Evolutionary conservation across 345 rosid genomes (phyloP).

Genomic region (Ceriops decandra): DNA sequence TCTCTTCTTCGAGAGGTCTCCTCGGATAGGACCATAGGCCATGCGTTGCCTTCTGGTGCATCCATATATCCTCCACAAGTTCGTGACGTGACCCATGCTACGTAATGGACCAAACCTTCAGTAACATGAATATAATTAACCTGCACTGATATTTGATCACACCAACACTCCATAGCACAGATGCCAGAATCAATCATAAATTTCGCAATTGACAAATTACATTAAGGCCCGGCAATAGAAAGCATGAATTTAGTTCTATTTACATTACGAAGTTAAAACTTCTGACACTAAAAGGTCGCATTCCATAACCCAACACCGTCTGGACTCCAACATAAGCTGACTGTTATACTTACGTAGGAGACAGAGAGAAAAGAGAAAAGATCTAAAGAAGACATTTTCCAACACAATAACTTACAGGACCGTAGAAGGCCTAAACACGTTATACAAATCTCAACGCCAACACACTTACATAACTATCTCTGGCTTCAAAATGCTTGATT

Average conservation of each 20-base stretch:
- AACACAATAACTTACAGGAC: constrained; percentile 5
- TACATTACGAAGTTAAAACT: constrained; percentile 3
- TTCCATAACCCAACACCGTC: constrained; percentile 1
- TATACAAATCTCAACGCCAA: constrained; percentile 1
- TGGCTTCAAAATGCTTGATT: constrained; percentile 93
- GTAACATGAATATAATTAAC: too few relatives aligned
- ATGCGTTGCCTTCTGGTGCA: too few relatives aligned
- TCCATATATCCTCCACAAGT: too few relatives aligned
- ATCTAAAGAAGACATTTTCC: neutral
- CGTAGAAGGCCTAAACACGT: neutral
- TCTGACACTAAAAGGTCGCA: constrained; percentile 11
- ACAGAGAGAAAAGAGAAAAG: neutral
- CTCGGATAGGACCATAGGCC: too few relatives aligned
- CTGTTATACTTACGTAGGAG: constrained; percentile 3
- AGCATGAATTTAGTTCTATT: constrained; percentile 4
- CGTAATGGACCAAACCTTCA: too few relatives aligned
- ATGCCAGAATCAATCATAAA: neutral
- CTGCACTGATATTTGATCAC: too few relatives aligned
- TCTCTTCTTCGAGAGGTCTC: too few relatives aligned
- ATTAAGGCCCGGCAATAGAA: neutral
- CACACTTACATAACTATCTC: constrained; percentile 85
- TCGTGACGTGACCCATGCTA: too few relatives aligned
- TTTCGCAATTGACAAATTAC: neutral
- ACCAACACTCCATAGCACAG: too few relatives aligned
- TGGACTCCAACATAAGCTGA: neutral